Evolutionary conservation across 2,329 filamentous ascomycete species (phyloP).

Genomic region (Nectriaceae sp.): DNA sequence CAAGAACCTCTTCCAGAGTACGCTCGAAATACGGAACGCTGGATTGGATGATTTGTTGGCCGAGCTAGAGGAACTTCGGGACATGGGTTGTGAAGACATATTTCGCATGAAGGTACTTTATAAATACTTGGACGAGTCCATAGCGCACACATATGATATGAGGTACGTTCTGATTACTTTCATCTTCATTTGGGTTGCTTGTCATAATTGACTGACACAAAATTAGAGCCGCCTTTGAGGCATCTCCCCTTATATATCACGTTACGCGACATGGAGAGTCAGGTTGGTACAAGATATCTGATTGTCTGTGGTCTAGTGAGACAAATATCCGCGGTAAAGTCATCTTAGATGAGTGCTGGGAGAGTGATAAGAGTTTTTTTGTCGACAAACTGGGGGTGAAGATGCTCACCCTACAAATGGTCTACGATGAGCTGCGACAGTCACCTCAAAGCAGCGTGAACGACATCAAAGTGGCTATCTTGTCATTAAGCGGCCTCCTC

Average conservation of each 20-base stretch:
- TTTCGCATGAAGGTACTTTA: constrained; percentile 1
- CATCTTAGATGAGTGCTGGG: constrained; percentile 9
- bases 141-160: not conserved
- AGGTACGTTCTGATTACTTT: constrained; percentile 7
- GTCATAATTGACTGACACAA: constrained; percentile 1
- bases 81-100: not conserved
- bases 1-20: constrained; percentile 4
- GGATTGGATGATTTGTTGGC: not conserved
- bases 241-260: constrained; percentile 5
- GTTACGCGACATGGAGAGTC: not conserved
- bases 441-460: not conserved
- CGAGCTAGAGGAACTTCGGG: not conserved
- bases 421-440: constrained; percentile 18
- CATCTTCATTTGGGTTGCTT: not conserved
- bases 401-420: constrained; percentile 15
- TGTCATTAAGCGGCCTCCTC: constrained; percentile 13
- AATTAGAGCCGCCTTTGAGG: constrained; percentile 12
- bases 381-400: constrained; percentile 13
- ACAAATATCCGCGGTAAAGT: constrained; percentile 12
- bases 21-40: constrained; percentile 3
- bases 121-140: constrained; percentile 6
- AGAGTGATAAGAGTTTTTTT: constrained; percentile 8
- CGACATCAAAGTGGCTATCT: constrained; percentile 7
- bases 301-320: constrained; percentile 20
- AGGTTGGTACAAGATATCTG: constrained; percentile 12